Conservation (phyloP, 1,284 basidiomycete genomes). For the Leccinum griseonigrum region DNA sequence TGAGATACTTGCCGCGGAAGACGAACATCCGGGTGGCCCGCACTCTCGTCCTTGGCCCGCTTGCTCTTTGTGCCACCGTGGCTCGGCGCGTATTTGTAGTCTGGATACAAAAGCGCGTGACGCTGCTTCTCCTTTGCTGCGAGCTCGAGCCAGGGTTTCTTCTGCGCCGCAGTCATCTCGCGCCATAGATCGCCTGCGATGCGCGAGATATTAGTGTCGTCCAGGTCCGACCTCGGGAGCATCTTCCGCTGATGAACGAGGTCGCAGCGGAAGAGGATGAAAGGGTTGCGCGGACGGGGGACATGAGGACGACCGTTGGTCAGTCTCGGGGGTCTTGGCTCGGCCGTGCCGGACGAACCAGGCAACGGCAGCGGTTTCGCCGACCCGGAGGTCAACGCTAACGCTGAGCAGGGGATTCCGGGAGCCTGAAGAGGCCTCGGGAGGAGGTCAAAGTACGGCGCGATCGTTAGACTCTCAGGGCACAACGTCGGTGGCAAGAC, state of each 20-base stretch:
- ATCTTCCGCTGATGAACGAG: constrained; percentile 48
- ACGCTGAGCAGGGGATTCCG: neutral
- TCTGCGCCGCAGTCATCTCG: constrained; percentile 42
- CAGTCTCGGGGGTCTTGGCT: constrained; percentile 17
- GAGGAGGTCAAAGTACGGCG: constrained; percentile 11
- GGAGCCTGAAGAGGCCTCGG: constrained; percentile 11
- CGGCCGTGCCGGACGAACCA: constrained; percentile 22
- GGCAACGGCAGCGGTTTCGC: constrained; percentile 24
- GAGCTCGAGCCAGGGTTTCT: constrained; percentile 47
- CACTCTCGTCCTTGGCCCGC: constrained; percentile 17
- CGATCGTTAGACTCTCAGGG: constrained; percentile 7
- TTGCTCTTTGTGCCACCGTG: constrained; percentile 21
- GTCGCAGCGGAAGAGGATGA: constrained; percentile 81
- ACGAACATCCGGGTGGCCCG: constrained; percentile 4
- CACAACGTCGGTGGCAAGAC: constrained; percentile 5
- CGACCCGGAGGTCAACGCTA: neutral
- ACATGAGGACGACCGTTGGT: constrained; percentile 47
- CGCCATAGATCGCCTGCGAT: constrained; percentile 57
- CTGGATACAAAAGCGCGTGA: constrained; percentile 45
- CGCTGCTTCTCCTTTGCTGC: constrained; percentile 49
- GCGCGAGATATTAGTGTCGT: constrained; percentile 58
- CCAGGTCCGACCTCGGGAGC: constrained; percentile 43
- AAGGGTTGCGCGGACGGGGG: constrained; percentile 82
- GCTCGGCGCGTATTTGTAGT: constrained; percentile 46
- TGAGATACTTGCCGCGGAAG: constrained; percentile 43